Base-by-base conservation (phyloP, 495 filamentous ascomycete genomes). In the Aspergillus haitiensis region DNA sequence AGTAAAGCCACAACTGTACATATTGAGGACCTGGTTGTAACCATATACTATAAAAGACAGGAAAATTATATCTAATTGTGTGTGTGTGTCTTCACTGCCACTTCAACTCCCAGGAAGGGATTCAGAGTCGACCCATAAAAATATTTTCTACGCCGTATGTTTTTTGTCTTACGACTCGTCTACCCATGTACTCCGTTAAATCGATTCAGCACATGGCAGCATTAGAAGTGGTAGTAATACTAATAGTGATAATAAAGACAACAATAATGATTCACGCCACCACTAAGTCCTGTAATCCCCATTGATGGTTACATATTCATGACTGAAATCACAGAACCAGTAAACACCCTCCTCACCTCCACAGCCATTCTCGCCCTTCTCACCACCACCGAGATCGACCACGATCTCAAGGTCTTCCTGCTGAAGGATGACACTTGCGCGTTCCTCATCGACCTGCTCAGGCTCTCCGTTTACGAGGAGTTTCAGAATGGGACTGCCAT, bases 311-410 rank as follows among this genome's bases (percentile, higher is more conserved):
- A 88, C 91, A 78, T 94, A 98, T 77, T 98, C 94, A 72, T 97
- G 94, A 74, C 92, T 97, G 74, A 96, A 95, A 77, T 98, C 94
- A 72, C 94, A 98, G 63, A 93, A 97, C 88, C 91, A 98, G 73
- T 92, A 92, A 9, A 86, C 85, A 9, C 88, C 90, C 72, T 93
- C 86, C 69, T 92, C 85, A 31, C 89, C 88, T 56, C 72, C 80
- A 33, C 79, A 81, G 35, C 86, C 87, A n/a, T 67, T 56, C 60
- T 66, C 67, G 10, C 73, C 78, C 61, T 72, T 68, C 61, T 73
- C 73, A 51, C 79, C 78, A 64, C 77, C 77, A 50, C 78, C 78
- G 7, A 93, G 74, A 64, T 87, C 83, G 37, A 93, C 84, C 35
- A 88, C 75, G 52, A 93, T 92, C 75, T 93, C 89, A 32, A 95